Conservation (phyloP, 2,329 filamentous ascomycete species). For the Cryphonectria parasitica region DNA sequence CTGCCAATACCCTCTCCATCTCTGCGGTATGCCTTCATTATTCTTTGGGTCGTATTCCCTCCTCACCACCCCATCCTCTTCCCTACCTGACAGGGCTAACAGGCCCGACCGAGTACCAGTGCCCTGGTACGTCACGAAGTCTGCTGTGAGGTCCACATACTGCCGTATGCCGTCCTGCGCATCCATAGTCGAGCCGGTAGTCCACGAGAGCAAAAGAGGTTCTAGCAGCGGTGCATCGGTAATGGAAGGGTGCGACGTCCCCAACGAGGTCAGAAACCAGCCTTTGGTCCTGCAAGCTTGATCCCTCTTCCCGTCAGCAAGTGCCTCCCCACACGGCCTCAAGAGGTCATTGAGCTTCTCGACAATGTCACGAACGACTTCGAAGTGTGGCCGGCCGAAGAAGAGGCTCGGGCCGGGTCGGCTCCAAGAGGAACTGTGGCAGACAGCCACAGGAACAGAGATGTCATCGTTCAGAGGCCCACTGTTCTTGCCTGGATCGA, state of each 20-base stretch:
- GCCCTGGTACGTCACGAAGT: slow-evolving; percentile 46
- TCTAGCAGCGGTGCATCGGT: slow-evolving; percentile 70
- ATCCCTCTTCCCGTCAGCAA: background rate
- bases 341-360: slow-evolving; percentile 39
- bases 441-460: slow-evolving; percentile 60
- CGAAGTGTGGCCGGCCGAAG: slow-evolving; percentile 67
- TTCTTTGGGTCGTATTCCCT: slow-evolving; percentile 22
- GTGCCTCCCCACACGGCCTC: background rate
- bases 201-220: slow-evolving; percentile 62
- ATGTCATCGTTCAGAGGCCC: slow-evolving; percentile 65
- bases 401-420: slow-evolving; percentile 55
- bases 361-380: slow-evolving; percentile 62
- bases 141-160: slow-evolving; percentile 62
- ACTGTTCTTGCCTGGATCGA: slow-evolving; percentile 69
- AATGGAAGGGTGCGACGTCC: slow-evolving; percentile 64
- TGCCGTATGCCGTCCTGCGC: slow-evolving; percentile 59
- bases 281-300: slow-evolving; percentile 37
- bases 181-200: slow-evolving; percentile 63
- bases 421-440: slow-evolving; percentile 70
- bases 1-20: slow-evolving; percentile 27
- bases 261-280: slow-evolving; percentile 60
- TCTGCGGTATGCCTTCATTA: slow-evolving; percentile 17
- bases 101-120: slow-evolving; percentile 17
- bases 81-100: slow-evolving; percentile 17
- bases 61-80: slow-evolving; percentile 17